phyloP scores from a whole-genome alignment of 768 basidiomycete genomes.

The Russula sp. region DNA sequence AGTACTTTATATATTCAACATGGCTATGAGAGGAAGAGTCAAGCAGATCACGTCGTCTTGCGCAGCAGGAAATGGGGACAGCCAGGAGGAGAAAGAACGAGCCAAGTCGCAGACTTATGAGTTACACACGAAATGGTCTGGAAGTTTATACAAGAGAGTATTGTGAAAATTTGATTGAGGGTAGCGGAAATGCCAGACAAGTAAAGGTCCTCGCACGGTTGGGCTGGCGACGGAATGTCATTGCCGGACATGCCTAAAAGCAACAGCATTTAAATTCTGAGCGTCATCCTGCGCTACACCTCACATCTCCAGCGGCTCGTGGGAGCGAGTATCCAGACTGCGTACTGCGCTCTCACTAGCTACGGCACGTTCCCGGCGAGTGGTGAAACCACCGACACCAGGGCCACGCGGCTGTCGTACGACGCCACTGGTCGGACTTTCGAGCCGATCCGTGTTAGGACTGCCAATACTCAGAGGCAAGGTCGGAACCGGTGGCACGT shows the following conservation, averaged over 20 bases:
- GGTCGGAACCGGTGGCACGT: constrained; percentile 72
- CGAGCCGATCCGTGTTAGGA: constrained; percentile 33
- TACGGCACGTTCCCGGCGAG: constrained; percentile 37
- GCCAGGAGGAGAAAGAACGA: constrained; percentile 13
- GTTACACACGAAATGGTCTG: constrained; percentile 18
- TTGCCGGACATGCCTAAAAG: constrained; percentile 5
- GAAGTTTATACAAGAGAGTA: constrained; percentile 14
- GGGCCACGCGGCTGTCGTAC: constrained; percentile 84
- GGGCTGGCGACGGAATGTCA: neutral
- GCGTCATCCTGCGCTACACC: neutral
- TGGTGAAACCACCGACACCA: constrained; percentile 64
- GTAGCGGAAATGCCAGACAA: constrained; percentile 8
- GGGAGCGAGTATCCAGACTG: constrained; percentile 76
- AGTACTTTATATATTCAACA: constrained; percentile 17
- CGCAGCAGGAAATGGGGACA: constrained; percentile 23
- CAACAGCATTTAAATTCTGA: neutral
- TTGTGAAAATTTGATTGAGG: constrained; percentile 9
- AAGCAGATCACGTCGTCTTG: constrained; percentile 22
- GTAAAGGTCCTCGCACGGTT: neutral
- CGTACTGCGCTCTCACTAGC: constrained; percentile 46
- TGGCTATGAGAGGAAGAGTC: neutral
- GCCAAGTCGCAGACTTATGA: constrained; percentile 19
- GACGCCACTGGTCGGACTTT: constrained; percentile 42
- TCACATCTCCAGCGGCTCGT: constrained; percentile 66
- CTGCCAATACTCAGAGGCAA: constrained; percentile 54